Base-by-base conservation (phyloP, 2,329 filamentous ascomycete genomes). In the Tolypocladium paradoxum region DNA sequence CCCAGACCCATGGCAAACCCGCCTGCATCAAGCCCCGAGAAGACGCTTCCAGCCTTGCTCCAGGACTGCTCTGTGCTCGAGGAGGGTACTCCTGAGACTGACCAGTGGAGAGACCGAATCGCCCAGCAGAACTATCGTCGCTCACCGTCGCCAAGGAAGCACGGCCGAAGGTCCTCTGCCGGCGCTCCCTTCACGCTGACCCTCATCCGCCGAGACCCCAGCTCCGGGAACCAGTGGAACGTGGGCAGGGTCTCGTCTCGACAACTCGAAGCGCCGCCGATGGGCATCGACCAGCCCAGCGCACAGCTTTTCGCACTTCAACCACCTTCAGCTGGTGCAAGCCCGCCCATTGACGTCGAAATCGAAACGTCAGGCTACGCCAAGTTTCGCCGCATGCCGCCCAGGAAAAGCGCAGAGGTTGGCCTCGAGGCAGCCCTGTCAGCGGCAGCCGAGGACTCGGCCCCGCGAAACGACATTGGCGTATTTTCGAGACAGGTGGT, bases 201-300 rank as follows among this genome's bases (percentile, higher is more conserved):
- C 0, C 67, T 91, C 16, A 89, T 90, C 60, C 83, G 87, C n/a
- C 80, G 87, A 57, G 84, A 90, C 64, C 85, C 85, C 1, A 74
- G 77, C 24, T 81, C 83, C 9, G 82, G 82, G 8, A 76, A 75
- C 52, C 87, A 90, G 65, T 90, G 86, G 85, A 90, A 90, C 62
- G 77, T 90, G 14, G 87, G 83, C 24, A 82, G 76, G 52, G 76
- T 90, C 49, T 77, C 76, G 2, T 81, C 78, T 0, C 75, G 75
- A 54, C 76, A 80, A 56, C 65, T 73, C 16, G 74, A 78, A 46
- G 53, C 51, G 20, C 60, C 62, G 11, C 59, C 62, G 1, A 63
- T 61, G 6, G 58, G 56, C 12, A 57, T 55, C 8, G 59, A 55
- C 31, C 61, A 55, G 49, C 59, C 29, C 3, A 48, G 62, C 54